Evolutionary conservation across 2,329 filamentous ascomycete genomes (phyloP), one percentile per base, ranked within the genome.

Genomic region (Kalmusia sp.): DNA sequence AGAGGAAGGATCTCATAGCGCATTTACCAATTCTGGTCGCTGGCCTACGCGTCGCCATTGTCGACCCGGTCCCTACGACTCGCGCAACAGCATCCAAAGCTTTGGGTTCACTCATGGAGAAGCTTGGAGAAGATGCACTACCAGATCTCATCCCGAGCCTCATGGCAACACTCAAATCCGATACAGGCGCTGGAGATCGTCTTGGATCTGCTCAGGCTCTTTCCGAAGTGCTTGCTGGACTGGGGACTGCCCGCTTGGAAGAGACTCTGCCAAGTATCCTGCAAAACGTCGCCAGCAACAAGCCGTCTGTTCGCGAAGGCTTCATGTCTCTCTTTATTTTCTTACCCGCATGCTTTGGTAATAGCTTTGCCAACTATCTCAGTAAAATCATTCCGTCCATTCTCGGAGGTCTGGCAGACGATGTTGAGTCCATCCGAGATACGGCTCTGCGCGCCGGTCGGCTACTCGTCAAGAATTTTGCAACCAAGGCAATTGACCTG

Each of bases 241-340:
- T 99, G 67, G 95, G 96, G 61, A 99, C 95, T 1, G 85, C 89
- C 45, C 90, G 95, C 63, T 80, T 99, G 63, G 95, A 99, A 75
- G 96, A 99, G 77, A 98, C 93, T 4, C 80, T 99, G 39, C 96
- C 95, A 33, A 97, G 93, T 11, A 96, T 99, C 64, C 79, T 99
- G 34, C 93, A 98, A 69, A 99, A 99, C 68, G 93, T 96, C 61
- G 88, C 92, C 63, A 98, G 93, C 67, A 86, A 89, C 63, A 97
- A 96, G 76, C 74, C 95, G 15, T 87, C 92, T 49, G 92, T 99
- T 59, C 88, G 95, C 66, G 95, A 99, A 81, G 95, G 95, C 39
- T 99, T 99, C 80, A 99, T 99, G 95, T 97, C 95, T 6, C 84
- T 99, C 34, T 99, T 99, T 78, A 98, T 99, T 63, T 99, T 97